Evolutionary conservation across 768 basidiomycete species (phyloP).

Genomic region (Sporobolomyces phaffii): DNA sequence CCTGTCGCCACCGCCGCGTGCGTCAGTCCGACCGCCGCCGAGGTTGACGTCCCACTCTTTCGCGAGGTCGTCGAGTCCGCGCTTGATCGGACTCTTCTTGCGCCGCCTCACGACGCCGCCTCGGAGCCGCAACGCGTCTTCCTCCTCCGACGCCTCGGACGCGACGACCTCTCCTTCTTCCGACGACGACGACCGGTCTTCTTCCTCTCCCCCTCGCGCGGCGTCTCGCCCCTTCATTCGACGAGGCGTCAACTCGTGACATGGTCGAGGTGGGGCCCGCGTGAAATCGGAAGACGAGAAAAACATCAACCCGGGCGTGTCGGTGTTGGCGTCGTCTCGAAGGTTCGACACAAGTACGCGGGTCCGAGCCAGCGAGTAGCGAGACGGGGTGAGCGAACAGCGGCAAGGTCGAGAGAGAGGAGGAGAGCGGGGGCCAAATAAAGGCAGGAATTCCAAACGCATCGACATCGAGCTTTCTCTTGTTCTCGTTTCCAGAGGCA

Average conservation of each 20-base stretch:
- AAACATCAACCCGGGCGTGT: not conserved
- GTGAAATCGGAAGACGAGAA: slow-evolving; percentile 3
- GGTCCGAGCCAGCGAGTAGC: no score
- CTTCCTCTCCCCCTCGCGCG: no score
- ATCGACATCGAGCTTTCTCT: not conserved
- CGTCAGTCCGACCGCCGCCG: not conserved
- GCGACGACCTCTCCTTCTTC: not conserved
- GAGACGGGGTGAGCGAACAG: no score
- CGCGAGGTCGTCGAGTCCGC: slow-evolving; percentile 1
- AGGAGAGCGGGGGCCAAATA: not conserved
- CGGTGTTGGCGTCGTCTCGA: no score
- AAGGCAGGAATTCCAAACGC: not conserved
- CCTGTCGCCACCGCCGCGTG: not conserved
- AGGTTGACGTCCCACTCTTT: slow-evolving; percentile 1
- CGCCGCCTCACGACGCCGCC: slow-evolving; percentile 5
- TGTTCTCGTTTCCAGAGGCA: no score
- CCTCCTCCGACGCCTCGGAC: not conserved
- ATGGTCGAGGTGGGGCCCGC: not conserved
- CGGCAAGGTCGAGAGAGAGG: no score
- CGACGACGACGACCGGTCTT: not conserved
- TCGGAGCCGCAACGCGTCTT: not conserved
- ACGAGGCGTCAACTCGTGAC: not conserved
- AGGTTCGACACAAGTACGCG: no score
- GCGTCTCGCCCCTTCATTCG: slow-evolving; percentile 2
- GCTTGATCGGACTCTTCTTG: slow-evolving; percentile 9